Evolutionary conservation across 2,329 filamentous ascomycete species (phyloP), one percentile per base, ranked within the genome.

Genomic region (Xylaria sp.): DNA sequence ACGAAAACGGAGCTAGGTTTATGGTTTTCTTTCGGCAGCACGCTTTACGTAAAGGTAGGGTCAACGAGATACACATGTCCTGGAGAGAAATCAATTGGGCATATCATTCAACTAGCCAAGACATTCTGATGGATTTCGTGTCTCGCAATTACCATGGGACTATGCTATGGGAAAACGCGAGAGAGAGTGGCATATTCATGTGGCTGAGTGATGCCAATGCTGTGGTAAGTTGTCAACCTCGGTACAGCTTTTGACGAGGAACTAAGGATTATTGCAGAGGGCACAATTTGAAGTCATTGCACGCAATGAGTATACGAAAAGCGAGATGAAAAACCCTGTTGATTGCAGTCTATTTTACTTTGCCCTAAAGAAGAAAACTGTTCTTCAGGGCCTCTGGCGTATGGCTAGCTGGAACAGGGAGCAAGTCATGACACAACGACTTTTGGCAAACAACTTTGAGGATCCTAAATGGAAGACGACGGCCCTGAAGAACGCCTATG

Each of bases 401-500:
- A 97, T 98, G 87, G 94, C 96, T 5, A 89, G 84, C 45, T 96
- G 96, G 90, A 91, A 96, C 73, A 88, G 86, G 65, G 96, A 99
- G 78, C 96, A 98, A 79, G 83, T 79, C 2, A 89, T 91, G 0
- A 99, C 96, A 0, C 87, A 90, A 66, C 89, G 87, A 67, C 84
- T 99, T 33, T 83, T 99, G 25, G 86, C 90, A n/a, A 96, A 97
- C 75, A 94, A 98, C 77, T 99, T 99, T 78, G 85, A 88, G 3
- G 92, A 97, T 68, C 86, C 90, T 0, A 91, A 92, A 72, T 98
- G 96, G 92, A 92, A 88, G 77, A 97, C 92, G 1, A 89, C 93
- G 4, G 96, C 96, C 0, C 82, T 97, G 66, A 99, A 99, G 80
- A 99, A 99, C 77, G 96, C 96, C 0, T 99, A 97, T 79, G 95